Evolutionary conservation across 2,329 filamentous ascomycete genomes (phyloP), one percentile per base, ranked within the genome.

Genomic region (Didymella arachidicola): DNA sequence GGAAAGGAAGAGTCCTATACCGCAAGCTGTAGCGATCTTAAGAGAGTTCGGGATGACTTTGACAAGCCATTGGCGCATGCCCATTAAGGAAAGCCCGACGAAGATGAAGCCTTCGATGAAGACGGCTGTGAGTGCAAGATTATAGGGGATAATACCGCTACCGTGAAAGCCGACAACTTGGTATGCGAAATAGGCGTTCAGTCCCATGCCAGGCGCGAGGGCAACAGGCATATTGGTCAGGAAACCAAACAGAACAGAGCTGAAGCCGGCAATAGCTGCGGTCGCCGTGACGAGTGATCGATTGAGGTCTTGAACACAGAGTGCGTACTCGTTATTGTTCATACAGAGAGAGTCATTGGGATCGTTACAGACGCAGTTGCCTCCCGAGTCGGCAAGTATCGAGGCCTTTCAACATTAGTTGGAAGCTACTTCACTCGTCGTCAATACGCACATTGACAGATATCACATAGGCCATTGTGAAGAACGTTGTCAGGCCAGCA

Each of bases 71-170:
- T 96, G 92, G 14, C 92, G 89, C 79, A 96, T 84, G 36, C 92
- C 92, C 51, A 93, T 82, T 34, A 96, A 74, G 0, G 92, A 92
- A 26, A 96, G 82, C 4, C 82, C 89, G 47, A 96, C 85, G 79
- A 96, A 96, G 59, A 96, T 87, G 76, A 91, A 91, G 18, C 92
- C 92, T 76, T 96, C 92, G 11, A 94, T 87, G 72, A 96, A 96
- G 63, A 95, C 92, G 49, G 92, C 92, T 7, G 91, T 95, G 29
- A 96, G 80, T 10, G 92, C 92, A 32, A 93, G 83, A 43, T 84
- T 79, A 74, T 92, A 96, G 0, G 90, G 86, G 7, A 96, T 87
- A 7, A 83, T 79, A 1, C 92, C 92, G 10, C 81, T 83, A 38
- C 92, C 92, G 72, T 93, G 88, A 68, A 81, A 86, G 7, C 92